Conservation (phyloP, 2,329 filamentous ascomycete species). For the Pseudogymnoascus sp. region DNA sequence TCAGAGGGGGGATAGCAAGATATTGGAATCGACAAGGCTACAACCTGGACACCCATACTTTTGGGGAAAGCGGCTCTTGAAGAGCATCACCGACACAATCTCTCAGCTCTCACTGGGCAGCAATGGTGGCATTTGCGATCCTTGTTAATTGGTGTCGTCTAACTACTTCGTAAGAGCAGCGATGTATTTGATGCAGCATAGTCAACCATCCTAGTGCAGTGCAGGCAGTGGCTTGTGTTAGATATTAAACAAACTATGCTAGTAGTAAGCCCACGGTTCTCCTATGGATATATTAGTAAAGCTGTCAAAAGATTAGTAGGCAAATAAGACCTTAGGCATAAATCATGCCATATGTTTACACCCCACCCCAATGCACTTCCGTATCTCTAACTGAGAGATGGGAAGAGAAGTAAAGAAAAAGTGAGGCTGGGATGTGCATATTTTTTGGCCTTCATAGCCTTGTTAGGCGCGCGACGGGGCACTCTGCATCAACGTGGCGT, state of each 20-base stretch:
- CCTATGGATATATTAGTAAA: neutral
- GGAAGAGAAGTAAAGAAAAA: too few relatives aligned
- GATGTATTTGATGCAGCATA: neutral
- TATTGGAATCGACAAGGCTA: neutral
- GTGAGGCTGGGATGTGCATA: too few relatives aligned
- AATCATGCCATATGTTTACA: neutral
- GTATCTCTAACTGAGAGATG: neutral
- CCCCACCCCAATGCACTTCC: neutral
- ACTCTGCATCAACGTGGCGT: too few relatives aligned
- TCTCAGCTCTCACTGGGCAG: neutral
- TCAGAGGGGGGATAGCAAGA: neutral
- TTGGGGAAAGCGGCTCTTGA: neutral
- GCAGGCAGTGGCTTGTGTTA: neutral
- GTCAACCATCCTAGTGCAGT: neutral
- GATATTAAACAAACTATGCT: neutral
- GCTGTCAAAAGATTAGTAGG: neutral
- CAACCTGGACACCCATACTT: neutral
- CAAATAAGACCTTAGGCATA: neutral
- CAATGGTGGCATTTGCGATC: neutral
- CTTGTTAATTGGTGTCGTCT: neutral
- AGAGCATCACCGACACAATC: neutral
- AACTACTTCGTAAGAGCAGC: neutral
- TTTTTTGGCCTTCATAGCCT: too few relatives aligned
- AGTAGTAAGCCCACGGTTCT: neutral
- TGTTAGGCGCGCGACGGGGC: too few relatives aligned